These are phyloP conservation scores for Penicillium desertorum DNA, from an alignment of 495 filamentous ascomycete genomes.

Conservation along the genomic window DNA sequence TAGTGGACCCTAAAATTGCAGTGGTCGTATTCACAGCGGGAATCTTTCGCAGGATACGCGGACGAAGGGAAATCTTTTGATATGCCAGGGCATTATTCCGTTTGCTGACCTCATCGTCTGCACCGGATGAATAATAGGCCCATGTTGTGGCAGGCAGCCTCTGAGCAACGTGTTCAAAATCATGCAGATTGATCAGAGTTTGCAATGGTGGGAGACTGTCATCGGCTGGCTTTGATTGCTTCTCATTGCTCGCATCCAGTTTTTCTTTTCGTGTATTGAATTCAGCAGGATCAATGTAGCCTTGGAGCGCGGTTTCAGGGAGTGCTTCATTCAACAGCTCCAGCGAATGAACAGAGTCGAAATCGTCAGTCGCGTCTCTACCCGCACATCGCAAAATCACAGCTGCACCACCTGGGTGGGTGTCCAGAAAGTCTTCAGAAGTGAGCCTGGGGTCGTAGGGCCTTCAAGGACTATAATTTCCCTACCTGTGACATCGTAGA, in stretches of 20 bases:
- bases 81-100: slow-evolving; percentile 77
- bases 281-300: slow-evolving; percentile 21
- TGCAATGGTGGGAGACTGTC: slow-evolving; percentile 56
- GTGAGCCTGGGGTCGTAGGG: background rate
- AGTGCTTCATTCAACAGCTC: slow-evolving; percentile 43
- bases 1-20: slow-evolving; percentile 71
- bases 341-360: slow-evolving; percentile 76
- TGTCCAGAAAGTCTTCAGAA: slow-evolving; percentile 39
- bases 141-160: slow-evolving; percentile 65
- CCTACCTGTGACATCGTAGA: slow-evolving; percentile 77
- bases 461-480: background rate
- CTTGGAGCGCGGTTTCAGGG: slow-evolving; percentile 21
- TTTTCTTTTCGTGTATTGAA: background rate
- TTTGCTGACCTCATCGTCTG: slow-evolving; percentile 86
- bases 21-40: slow-evolving; percentile 67
- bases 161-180: slow-evolving; percentile 62
- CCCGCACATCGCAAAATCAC: slow-evolving; percentile 86
- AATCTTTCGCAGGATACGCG: slow-evolving; percentile 70
- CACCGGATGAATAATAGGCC: slow-evolving; percentile 83
- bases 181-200: slow-evolving; percentile 60
- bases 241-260: background rate
- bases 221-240: background rate
- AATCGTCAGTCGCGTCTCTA: slow-evolving; percentile 82
- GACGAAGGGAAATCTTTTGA: slow-evolving; percentile 79
- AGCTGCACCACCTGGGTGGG: slow-evolving; percentile 74